Conservation (phyloP, 805 yeast genomes). For the Ogataea glucozyma region DNA sequence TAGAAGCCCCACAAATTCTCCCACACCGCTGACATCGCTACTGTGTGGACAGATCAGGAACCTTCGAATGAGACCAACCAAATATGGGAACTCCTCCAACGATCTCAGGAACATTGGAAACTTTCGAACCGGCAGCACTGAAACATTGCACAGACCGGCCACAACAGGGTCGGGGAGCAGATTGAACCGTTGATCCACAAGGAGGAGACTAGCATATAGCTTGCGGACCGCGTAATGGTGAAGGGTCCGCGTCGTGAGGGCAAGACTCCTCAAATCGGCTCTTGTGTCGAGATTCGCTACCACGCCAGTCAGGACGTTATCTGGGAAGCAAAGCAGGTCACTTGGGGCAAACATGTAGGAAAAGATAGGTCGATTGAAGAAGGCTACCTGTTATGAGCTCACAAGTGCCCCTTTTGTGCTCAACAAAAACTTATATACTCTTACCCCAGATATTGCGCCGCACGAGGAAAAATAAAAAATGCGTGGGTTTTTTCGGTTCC, state of each 20-base stretch:
- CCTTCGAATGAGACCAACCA: constrained; percentile 17
- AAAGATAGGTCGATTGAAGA: too few species aligned
- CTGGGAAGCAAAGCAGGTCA: constrained; percentile 11
- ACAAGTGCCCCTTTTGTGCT: too few species aligned
- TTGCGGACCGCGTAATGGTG: constrained; percentile 11
- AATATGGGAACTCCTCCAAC: background rate
- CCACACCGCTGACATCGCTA: constrained; percentile 11
- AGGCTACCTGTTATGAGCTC: too few species aligned
- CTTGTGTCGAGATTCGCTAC: constrained; percentile 7
- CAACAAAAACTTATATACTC: too few species aligned
- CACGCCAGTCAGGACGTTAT: constrained; percentile 17
- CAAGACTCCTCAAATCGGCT: constrained; percentile 16
- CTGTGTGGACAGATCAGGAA: constrained; percentile 15
- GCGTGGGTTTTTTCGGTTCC: too few species aligned
- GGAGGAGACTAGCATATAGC: constrained; percentile 18
- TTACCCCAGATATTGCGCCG: constrained; percentile 8
- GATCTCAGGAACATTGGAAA: constrained; percentile 11
- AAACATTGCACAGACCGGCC: background rate
- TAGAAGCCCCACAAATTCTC: constrained; percentile 13
- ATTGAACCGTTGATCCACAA: constrained; percentile 15
- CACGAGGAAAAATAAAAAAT: background rate
- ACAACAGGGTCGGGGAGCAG: constrained; percentile 1
- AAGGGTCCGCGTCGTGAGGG: constrained; percentile 10
- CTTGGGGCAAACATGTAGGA: background rate
- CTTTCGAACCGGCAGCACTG: constrained; percentile 7